These are phyloP conservation scores for Fomes fomentarius DNA, from an alignment of 1,284 basidiomycete species.

Conservation along the genomic window DNA sequence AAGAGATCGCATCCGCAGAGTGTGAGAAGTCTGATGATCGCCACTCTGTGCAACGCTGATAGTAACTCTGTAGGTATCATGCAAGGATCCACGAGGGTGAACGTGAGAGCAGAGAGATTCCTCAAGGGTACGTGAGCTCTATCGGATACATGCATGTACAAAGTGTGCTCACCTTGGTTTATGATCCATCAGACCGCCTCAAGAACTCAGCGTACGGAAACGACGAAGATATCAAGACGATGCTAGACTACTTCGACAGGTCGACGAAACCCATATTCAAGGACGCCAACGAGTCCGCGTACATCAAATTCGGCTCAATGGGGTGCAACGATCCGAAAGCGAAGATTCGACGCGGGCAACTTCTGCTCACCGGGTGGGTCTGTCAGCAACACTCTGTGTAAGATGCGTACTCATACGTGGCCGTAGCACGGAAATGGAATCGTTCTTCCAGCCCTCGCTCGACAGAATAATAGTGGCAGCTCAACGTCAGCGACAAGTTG, in stretches of 20 bases:
- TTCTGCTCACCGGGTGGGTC: conserved; percentile 11
- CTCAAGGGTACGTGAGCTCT: conserved; percentile 28
- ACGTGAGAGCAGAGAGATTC: conserved; percentile 35
- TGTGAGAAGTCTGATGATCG: too few species aligned
- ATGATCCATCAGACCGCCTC: conserved; percentile 32
- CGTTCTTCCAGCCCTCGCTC: conserved; percentile 46
- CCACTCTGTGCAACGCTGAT: too few species aligned
- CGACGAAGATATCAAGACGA: conserved; percentile 38
- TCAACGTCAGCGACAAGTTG: conserved; percentile 32
- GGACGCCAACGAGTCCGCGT: conserved; percentile 33
- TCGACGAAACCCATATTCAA: conserved; percentile 46
- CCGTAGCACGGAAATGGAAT: conserved; percentile 36
- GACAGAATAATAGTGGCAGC: conserved; percentile 38
- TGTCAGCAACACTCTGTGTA: neutral
- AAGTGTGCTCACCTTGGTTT: too few species aligned
- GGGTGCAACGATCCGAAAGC: conserved; percentile 18
- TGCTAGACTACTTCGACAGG: conserved; percentile 44
- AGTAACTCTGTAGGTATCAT: conserved; percentile 23
- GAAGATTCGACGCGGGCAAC: conserved; percentile 20
- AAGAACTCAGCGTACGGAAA: conserved; percentile 38
- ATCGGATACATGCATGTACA: neutral
- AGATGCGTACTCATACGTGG: neutral
- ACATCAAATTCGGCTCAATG: conserved; percentile 44
- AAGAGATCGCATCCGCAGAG: conserved; percentile 14
- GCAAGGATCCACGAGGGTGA: conserved; percentile 32